phyloP scores from a whole-genome alignment of 2,329 filamentous ascomycete species.

The Cladosporium sp. region DNA sequence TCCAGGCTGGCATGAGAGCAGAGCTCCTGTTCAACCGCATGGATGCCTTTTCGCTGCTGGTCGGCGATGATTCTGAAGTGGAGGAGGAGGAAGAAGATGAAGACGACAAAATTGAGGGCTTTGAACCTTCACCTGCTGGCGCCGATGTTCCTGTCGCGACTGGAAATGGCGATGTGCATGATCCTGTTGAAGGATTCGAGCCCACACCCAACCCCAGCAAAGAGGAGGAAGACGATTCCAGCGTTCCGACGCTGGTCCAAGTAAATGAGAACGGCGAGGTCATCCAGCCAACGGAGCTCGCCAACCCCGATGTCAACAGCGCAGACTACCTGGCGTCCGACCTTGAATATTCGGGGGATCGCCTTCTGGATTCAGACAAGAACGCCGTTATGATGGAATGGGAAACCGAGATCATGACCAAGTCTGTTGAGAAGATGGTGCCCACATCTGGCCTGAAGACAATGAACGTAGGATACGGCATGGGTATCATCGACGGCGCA shows the following conservation, averaged over 20 bases:
- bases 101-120: slow-evolving; percentile 31
- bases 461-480: slow-evolving; percentile 49
- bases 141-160: slow-evolving; percentile 16
- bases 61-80: slow-evolving; percentile 51
- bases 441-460: slow-evolving; percentile 39
- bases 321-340: slow-evolving; percentile 46
- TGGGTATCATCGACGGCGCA: slow-evolving; percentile 48
- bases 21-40: slow-evolving; percentile 81
- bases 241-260: slow-evolving; percentile 23
- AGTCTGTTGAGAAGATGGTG: slow-evolving; percentile 41
- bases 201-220: slow-evolving; percentile 31
- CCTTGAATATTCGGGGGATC: slow-evolving; percentile 45
- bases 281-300: slow-evolving; percentile 23
- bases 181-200: slow-evolving; percentile 27
- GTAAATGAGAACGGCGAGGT: slow-evolving; percentile 25
- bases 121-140: slow-evolving; percentile 26
- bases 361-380: slow-evolving; percentile 44
- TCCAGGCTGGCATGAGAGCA: slow-evolving; percentile 85
- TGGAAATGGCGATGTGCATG: slow-evolving; percentile 18
- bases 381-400: slow-evolving; percentile 54
- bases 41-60: slow-evolving; percentile 73
- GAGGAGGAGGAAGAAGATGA: slow-evolving; percentile 42
- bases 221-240: slow-evolving; percentile 15
- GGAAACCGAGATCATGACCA: slow-evolving; percentile 48
- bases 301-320: slow-evolving; percentile 39